A percentile compares a stretch with the other conserved stretches of the same genome.
These are phyloP conservation scores for Gillenia trifoliata DNA, from an alignment of 306 rosid genomes.

Conservation along the genomic window DNA sequence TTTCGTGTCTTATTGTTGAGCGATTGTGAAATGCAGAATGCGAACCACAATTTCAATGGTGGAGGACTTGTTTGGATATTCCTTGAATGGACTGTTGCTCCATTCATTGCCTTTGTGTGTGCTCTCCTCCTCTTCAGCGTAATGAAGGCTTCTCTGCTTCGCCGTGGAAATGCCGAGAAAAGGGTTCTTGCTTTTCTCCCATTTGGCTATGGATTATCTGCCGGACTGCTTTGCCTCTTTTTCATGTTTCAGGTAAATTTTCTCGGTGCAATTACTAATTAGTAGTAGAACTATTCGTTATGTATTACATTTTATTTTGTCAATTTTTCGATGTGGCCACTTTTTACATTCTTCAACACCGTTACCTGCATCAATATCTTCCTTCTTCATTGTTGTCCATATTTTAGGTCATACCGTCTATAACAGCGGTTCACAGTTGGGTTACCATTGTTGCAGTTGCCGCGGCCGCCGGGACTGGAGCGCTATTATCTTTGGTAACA, in stretches of 20 bases:
- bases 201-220: conserved; percentile 23
- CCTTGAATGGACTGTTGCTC: conserved; percentile 27
- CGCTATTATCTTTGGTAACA: conserved; percentile 17
- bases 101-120: conserved; percentile 1
- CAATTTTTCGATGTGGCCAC: too few species aligned
- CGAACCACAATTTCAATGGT: conserved; percentile 20
- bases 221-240: conserved; percentile 28
- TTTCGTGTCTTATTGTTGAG: background rate
- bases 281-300: too few species aligned
- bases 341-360: too few species aligned
- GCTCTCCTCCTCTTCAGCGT: conserved; percentile 17
- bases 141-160: conserved; percentile 15
- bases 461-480: conserved; percentile 14
- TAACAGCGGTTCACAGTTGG: background rate
- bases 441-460: conserved; percentile 15
- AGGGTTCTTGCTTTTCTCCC: conserved; percentile 19
- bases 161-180: conserved; percentile 10
- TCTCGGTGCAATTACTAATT: too few species aligned
- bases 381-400: background rate
- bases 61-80: conserved; percentile 28
- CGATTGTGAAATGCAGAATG: conserved; percentile 17
- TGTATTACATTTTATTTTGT: too few species aligned
- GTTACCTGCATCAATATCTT: background rate
- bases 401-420: conserved; percentile 15
- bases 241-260: conserved; percentile 13